phyloP scores from a whole-genome alignment of 2,329 filamentous ascomycete genomes.

The Dactylellina sp. region DNA sequence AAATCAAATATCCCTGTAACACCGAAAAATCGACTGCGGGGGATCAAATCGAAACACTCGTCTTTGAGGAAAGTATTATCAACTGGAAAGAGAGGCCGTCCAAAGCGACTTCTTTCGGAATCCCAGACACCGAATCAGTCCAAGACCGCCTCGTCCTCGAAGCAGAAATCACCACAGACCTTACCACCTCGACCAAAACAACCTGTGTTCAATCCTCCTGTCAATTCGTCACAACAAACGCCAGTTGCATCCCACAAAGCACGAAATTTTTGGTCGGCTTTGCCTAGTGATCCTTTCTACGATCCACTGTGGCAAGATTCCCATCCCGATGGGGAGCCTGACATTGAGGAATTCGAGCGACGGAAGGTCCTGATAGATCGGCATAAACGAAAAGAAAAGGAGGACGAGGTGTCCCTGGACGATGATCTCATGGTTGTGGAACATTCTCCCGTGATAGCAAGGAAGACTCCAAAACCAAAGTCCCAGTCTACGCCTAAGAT shows the following conservation, averaged over 20 bases:
- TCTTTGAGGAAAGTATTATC: slow-evolving; percentile 30
- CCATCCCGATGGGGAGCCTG: slow-evolving; percentile 60
- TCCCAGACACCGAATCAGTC: slow-evolving; percentile 12
- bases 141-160: background rate
- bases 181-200: slow-evolving; percentile 26
- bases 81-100: slow-evolving; percentile 16
- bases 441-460: slow-evolving; percentile 29
- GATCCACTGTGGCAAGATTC: slow-evolving; percentile 58
- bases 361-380: slow-evolving; percentile 27
- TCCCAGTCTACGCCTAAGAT: slow-evolving; percentile 18
- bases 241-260: slow-evolving; percentile 14
- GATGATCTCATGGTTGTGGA: slow-evolving; percentile 3
- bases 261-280: slow-evolving; percentile 51
- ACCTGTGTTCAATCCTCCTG: slow-evolving; percentile 1
- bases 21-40: slow-evolving; percentile 35
- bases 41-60: slow-evolving; percentile 19
- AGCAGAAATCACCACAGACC: slow-evolving; percentile 20
- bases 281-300: slow-evolving; percentile 59
- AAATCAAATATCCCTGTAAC: slow-evolving; percentile 35
- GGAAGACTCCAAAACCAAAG: slow-evolving; percentile 26
- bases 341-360: slow-evolving; percentile 43
- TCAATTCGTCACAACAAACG: background rate
- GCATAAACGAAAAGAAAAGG: slow-evolving; percentile 16
- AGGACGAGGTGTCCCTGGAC: background rate
- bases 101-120: slow-evolving; percentile 22